Evolutionary conservation across 176 grass and related monocot genomes (phyloP).

Genomic region (Musa itinerans): DNA sequence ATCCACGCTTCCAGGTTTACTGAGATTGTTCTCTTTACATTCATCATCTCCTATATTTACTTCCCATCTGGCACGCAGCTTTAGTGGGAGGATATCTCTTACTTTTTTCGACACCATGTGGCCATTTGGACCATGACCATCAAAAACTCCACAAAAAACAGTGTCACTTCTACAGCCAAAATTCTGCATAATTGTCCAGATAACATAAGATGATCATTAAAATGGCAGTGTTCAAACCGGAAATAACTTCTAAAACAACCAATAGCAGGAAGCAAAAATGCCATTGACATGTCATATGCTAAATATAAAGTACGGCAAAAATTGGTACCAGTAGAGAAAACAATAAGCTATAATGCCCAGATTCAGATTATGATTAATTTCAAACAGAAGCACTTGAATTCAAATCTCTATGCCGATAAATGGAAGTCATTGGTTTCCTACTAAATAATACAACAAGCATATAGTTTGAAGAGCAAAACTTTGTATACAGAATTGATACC

Average conservation of each 20-base stretch:
- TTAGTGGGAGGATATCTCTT: conserved; percentile 68
- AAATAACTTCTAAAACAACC: neutral
- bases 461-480: too few species aligned
- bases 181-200: conserved; percentile 14
- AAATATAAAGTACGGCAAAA: too few species aligned
- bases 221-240: neutral
- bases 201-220: neutral
- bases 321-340: too few species aligned
- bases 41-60: conserved; percentile 23
- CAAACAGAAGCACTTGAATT: too few species aligned
- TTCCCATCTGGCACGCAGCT: conserved; percentile 41
- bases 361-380: too few species aligned
- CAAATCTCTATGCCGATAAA: too few species aligned
- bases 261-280: neutral
- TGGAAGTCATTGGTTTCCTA: too few species aligned
- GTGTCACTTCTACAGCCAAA: conserved; percentile 37
- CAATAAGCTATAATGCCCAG: too few species aligned
- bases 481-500: too few species aligned
- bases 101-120: conserved; percentile 76
- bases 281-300: too few species aligned
- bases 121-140: conserved; percentile 92
- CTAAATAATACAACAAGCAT: too few species aligned
- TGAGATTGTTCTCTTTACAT: conserved; percentile 27
- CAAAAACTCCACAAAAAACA: conserved; percentile 89
- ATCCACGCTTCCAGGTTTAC: conserved; percentile 41